These are phyloP conservation scores for Pisolithus albus DNA, from an alignment of 768 basidiomycete species.

Conservation along the genomic window DNA sequence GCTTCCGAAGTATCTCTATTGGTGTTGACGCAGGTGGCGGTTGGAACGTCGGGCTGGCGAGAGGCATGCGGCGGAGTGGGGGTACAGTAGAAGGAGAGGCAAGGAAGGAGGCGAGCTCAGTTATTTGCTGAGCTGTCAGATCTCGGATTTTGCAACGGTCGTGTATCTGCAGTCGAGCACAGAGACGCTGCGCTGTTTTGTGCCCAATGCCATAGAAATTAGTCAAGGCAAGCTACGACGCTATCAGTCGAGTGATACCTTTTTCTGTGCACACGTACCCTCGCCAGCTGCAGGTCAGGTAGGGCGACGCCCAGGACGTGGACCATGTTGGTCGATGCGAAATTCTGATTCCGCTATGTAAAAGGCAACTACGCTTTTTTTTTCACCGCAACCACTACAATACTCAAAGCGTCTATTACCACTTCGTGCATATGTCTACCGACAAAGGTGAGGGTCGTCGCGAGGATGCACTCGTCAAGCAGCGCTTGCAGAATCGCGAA, in stretches of 20 bases:
- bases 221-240: constrained; percentile 75
- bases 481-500: constrained; percentile 72
- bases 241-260: not conserved
- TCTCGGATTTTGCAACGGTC: constrained; percentile 74
- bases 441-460: constrained; percentile 80
- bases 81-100: constrained; percentile 79
- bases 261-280: constrained; percentile 43
- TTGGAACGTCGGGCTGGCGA: constrained; percentile 49
- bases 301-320: constrained; percentile 83
- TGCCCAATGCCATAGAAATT: constrained; percentile 85
- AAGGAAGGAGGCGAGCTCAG: constrained; percentile 87
- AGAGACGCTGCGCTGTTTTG: constrained; percentile 68
- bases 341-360: not conserved
- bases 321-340: constrained; percentile 45
- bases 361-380: not conserved
- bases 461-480: constrained; percentile 79
- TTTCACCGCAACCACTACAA: constrained; percentile 3
- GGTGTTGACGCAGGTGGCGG: constrained; percentile 39
- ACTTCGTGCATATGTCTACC: constrained; percentile 57
- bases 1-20: constrained; percentile 22
- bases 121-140: constrained; percentile 82
- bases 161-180: constrained; percentile 90
- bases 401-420: constrained; percentile 10
- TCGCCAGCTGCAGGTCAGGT: constrained; percentile 67
- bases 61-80: constrained; percentile 56